Percentiles rank a stretch among this genome's conserved stretches.
These are phyloP conservation scores for Helotiales sp. DNA, from an alignment of 2,329 filamentous ascomycete species.

Conservation along the genomic window DNA sequence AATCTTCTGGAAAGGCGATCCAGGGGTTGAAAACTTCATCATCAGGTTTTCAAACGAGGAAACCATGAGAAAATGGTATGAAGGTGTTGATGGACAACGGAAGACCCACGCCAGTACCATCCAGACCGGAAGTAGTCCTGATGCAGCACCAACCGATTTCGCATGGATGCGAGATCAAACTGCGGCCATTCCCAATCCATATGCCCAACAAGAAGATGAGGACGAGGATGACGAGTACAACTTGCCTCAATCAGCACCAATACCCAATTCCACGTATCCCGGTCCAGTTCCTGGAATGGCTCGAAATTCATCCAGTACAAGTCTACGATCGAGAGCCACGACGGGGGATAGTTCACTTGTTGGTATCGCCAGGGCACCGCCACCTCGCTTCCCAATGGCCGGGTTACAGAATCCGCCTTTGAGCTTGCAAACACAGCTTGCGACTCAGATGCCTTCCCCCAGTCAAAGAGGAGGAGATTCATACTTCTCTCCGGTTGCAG, in stretches of 20 bases:
- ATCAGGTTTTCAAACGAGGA: slow-evolving; percentile 94
- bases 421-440: slow-evolving; percentile 67
- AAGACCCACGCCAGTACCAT: slow-evolving; percentile 60
- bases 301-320: slow-evolving; percentile 75
- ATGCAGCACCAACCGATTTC: slow-evolving; percentile 65
- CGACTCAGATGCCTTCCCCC: slow-evolving; percentile 45
- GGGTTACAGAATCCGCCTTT: slow-evolving; percentile 63
- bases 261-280: slow-evolving; percentile 45
- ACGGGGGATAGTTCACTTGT: slow-evolving; percentile 73
- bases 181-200: slow-evolving; percentile 78
- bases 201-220: slow-evolving; percentile 67
- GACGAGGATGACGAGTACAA: slow-evolving; percentile 61
- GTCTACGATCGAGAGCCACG: slow-evolving; percentile 75
- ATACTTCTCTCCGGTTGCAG: slow-evolving; percentile 88
- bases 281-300: slow-evolving; percentile 57
- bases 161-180: slow-evolving; percentile 75
- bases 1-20: slow-evolving; percentile 98
- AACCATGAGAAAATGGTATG: slow-evolving; percentile 89
- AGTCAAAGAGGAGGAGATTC: slow-evolving; percentile 60
- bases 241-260: slow-evolving; percentile 39
- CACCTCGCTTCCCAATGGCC: slow-evolving; percentile 69
- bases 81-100: slow-evolving; percentile 77
- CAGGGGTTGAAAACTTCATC: slow-evolving; percentile 93
- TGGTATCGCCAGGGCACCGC: slow-evolving; percentile 62
- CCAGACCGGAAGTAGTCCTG: slow-evolving; percentile 52